Evolutionary conservation across 2,329 filamentous ascomycete genomes (phyloP), one percentile per base, ranked within the genome.

Genomic region (Bipolaris sorokiniana): DNA sequence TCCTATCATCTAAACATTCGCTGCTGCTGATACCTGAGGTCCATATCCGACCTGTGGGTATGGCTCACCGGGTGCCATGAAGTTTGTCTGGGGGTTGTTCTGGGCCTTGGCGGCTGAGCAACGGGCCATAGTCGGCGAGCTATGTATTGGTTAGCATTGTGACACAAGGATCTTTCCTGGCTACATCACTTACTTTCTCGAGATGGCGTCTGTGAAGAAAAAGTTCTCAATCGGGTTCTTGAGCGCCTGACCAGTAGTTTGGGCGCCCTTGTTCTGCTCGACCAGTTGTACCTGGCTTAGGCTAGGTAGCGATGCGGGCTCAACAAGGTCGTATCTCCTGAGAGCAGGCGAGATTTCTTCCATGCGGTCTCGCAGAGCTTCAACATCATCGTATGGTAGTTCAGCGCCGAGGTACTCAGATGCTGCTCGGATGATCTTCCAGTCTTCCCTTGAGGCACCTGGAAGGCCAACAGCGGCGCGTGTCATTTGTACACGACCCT

Each of bases 201-300:
- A 96, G 78, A 99, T 97, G 56, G 89, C 88, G 80, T 99, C 94
- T 77, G 95, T 99, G 80, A 98, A 97, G 82, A 93, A 99, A 79
- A 99, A 99, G 83, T 99, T 91, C 71, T 97, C 88, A 69, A 99
- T 91, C 55, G 90, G 87, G 79, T 90, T 91, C 83, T 88, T 91
- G 71, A 99, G 84, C 28, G 90, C 86, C 68, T 84, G 80, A n/a
- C 87, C 88, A 38, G 82, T 89, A n/a, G 84, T 72, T 79, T 91
- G 89, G 48, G 87, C 80, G 46, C 91, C 92, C 86, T 95, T 97
- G 84, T 98, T 98, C 79, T 96, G 91, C 75, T 98, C 95, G 51
- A 97, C 91, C 56, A 99, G 84, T 80, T 98, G 94, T 56, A 97
- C 90, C 84, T 93, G 97, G 86, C 91, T 92, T 70, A 98, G 81